Percentiles rank a stretch among this genome's conserved stretches.
Conservation (phyloP, 2,329 filamentous ascomycete genomes). For the Trichoderma koningiopsis region DNA sequence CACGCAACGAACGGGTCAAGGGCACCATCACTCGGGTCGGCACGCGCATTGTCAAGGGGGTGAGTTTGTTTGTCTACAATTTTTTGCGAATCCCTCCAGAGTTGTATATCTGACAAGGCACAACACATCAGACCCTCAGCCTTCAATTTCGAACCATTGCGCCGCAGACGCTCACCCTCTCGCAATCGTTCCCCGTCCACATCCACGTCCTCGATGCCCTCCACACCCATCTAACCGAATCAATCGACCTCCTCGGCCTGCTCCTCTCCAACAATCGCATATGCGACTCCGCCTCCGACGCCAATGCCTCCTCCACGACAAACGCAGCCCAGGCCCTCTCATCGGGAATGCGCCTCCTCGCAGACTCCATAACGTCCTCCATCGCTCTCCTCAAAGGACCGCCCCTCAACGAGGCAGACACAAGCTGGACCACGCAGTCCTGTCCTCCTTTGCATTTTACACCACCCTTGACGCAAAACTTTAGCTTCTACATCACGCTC, state of each 20-base stretch:
- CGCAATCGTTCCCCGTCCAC: conserved; percentile 53
- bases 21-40: conserved; percentile 89
- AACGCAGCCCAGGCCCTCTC: conserved; percentile 59
- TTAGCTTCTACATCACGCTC: conserved; percentile 75
- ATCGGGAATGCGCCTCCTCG: conserved; percentile 58
- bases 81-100: too few species aligned
- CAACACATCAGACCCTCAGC: conserved; percentile 64
- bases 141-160: conserved; percentile 73
- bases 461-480: conserved; percentile 53
- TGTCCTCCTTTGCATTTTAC: conserved; percentile 48
- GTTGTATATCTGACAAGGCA: background rate
- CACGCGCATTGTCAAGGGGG: conserved; percentile 87
- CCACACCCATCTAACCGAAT: conserved; percentile 76
- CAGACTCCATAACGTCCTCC: conserved; percentile 57
- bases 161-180: conserved; percentile 51
- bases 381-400: conserved; percentile 58
- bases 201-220: conserved; percentile 72
- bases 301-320: conserved; percentile 57
- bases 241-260: conserved; percentile 79
- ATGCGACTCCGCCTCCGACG: background rate
- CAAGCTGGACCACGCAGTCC: conserved; percentile 49
- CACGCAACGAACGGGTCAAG: conserved; percentile 86
- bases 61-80: conserved; percentile 47
- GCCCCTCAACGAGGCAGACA: conserved; percentile 43
- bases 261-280: conserved; percentile 52